Percentiles rank a stretch among this genome's conserved stretches.
Evolutionary conservation across 2,329 filamentous ascomycete genomes (phyloP).

Genomic region (Neonectria coccinea): DNA sequence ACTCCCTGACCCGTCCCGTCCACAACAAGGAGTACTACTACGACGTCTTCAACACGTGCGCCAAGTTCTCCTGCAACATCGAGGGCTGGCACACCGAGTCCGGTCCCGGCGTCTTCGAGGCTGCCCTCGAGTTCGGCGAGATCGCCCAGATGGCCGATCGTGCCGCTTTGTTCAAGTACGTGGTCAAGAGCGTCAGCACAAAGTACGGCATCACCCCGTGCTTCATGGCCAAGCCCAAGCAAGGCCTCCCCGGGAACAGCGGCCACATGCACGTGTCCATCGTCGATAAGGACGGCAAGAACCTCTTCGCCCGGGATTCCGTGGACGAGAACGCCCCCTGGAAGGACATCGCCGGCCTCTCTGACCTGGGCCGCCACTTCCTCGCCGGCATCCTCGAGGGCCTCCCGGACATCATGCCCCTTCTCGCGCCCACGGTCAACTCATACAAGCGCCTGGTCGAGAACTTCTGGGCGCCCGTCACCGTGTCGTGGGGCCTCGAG

Average conservation of each 20-base stretch:
- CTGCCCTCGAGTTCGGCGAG: constrained; percentile 91
- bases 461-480: constrained; percentile 99
- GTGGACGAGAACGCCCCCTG: constrained; percentile 79
- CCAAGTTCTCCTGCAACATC: constrained; percentile 81
- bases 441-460: constrained; percentile 98
- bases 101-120: constrained; percentile 94
- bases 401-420: constrained; percentile 93
- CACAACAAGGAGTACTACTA: constrained; percentile 96
- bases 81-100: constrained; percentile 98
- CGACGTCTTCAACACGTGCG: constrained; percentile 83
- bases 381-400: constrained; percentile 90
- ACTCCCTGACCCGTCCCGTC: constrained; percentile 86
- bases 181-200: constrained; percentile 88
- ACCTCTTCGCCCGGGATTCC: constrained; percentile 81
- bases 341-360: constrained; percentile 81
- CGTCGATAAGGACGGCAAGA: constrained; percentile 82
- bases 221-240: constrained; percentile 98
- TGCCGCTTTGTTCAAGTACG: constrained; percentile 93
- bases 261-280: constrained; percentile 96
- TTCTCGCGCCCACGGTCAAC: constrained; percentile 94
- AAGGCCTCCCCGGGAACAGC: constrained; percentile 92
- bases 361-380: constrained; percentile 91
- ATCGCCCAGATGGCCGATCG: constrained; percentile 91
- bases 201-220: constrained; percentile 93
- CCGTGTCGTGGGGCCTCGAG: constrained; percentile 96